Evolutionary conservation across 192 early-diverging fungal genomes (phyloP), one percentile per base, ranked within the genome.

Genomic region (Helicostylum pulchrum): DNA sequence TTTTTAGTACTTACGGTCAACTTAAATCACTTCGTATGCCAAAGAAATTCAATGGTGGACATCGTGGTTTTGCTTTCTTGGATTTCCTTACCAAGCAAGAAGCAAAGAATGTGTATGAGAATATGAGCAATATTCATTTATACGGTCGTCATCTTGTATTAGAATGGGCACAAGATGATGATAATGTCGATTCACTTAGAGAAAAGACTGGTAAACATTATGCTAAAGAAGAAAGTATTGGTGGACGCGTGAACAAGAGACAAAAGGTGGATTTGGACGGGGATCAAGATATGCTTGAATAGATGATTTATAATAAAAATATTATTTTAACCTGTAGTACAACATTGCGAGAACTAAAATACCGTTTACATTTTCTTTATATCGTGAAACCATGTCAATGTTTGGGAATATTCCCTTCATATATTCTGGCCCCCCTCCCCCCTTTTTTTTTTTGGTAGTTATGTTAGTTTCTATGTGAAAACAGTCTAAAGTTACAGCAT

Each of bases 1-100:
- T 43, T 42, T 45, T 73, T 62, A 92, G 92, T 42, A 76, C 93
- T 2, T 99, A 92, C 77, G 97, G 95, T 53, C 92, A 95, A 71
- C 75, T 95, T 62, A 99, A 99, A 73, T 90, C 95, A 5, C 86
- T 99, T 52, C 89, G 97, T 39, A 69, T 99, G 58, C 97, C 97
- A 39, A 91, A 88, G 61, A 99, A 99, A 73, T 91, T 94, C 71
- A 87, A 90, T 46, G 93, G 94, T 8, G 84, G 87, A 10, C 95
- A 96, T 64, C 94, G 97, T 51, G 97, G 97, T 70, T 99, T 99
- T 78, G 93, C 92, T 50, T 99, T 99, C 82, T 86, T 97, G 64
- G 97, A 99, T 72, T 97, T 96, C 73, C 78, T 96, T 59, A 99
- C 97, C 7, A 90, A 91, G 67, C 92, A 96, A 70, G 95, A 98